phyloP scores from a whole-genome alignment of 1,139 yeast species.

The Saccharomyces hybrid region DNA sequence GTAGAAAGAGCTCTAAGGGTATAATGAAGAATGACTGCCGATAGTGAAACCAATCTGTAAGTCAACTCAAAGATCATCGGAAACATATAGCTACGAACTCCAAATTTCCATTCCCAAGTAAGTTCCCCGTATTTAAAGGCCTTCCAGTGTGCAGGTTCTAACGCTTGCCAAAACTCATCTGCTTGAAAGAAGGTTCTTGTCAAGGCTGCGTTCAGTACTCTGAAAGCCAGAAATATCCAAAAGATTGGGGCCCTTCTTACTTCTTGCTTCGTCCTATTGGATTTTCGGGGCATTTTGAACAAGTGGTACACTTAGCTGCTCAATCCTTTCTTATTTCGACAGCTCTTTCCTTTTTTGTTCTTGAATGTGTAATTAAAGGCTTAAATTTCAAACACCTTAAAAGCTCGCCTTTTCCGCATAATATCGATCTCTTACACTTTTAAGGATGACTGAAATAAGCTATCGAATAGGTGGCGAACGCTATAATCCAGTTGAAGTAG shows the following conservation, averaged over 20 bases:
- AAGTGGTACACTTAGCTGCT: background rate
- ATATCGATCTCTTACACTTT: background rate
- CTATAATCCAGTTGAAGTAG: background rate
- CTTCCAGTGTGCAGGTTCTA: constrained; percentile 80
- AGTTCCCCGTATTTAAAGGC: constrained; percentile 75
- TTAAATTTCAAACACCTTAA: background rate
- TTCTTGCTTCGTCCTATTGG: background rate
- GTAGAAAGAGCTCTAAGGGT: background rate
- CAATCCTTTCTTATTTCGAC: background rate
- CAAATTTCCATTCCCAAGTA: constrained; percentile 92
- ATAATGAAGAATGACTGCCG: background rate
- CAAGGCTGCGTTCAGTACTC: constrained; percentile 57
- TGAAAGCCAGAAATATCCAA: constrained; percentile 27
- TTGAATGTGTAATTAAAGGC: background rate
- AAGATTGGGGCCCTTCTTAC: background rate
- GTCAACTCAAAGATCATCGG: constrained; percentile 53
- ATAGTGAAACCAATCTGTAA: constrained; percentile 14
- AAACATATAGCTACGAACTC: constrained; percentile 69
- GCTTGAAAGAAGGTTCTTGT: constrained; percentile 83
- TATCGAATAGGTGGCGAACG: background rate
- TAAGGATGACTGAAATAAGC: background rate
- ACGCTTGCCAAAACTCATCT: constrained; percentile 87
- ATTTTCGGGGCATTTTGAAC: background rate
- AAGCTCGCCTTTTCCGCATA: background rate
- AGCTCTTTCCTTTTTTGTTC: background rate